Conservation (phyloP, 2,329 filamentous ascomycete species). For the Pyricularia sp. region DNA sequence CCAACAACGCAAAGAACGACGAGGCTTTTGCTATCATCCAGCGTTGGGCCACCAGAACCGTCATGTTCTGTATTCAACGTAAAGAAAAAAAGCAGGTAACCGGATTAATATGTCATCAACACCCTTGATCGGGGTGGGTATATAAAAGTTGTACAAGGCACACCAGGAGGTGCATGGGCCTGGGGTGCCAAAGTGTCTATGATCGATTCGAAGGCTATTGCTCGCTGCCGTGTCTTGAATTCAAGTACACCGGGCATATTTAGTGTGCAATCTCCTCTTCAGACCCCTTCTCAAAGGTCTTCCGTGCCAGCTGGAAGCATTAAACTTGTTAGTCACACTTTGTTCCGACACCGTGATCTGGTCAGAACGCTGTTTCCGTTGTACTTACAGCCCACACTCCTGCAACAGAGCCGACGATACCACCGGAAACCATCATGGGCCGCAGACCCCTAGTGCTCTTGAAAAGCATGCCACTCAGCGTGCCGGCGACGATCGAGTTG, state of each 20-base stretch:
- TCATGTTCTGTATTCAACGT: not conserved
- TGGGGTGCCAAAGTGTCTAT: not conserved
- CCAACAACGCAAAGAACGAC: not conserved
- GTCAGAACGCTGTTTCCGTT: too few relatives aligned
- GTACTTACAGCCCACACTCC: slow-evolving; percentile 78
- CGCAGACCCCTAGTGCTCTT: slow-evolving; percentile 85
- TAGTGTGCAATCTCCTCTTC: not conserved
- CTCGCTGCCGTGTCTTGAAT: not conserved
- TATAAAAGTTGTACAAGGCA: not conserved
- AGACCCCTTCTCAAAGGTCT: slow-evolving; percentile 2
- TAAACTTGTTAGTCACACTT: slow-evolving; percentile 1
- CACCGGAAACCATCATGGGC: slow-evolving; percentile 90
- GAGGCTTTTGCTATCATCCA: not conserved
- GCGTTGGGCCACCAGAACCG: not conserved
- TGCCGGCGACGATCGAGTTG: slow-evolving; percentile 79
- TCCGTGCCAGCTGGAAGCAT: not conserved
- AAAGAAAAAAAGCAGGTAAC: not conserved
- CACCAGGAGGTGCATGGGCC: not conserved
- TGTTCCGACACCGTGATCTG: too few relatives aligned
- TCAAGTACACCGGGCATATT: not conserved
- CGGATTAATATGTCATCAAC: not conserved
- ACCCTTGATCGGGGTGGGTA: not conserved
- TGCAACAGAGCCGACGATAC: slow-evolving; percentile 74
- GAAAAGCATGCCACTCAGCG: slow-evolving; percentile 83
- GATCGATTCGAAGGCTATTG: not conserved